Conservation (phyloP, 805 yeast species). For the Jamesozyma rosinii region DNA sequence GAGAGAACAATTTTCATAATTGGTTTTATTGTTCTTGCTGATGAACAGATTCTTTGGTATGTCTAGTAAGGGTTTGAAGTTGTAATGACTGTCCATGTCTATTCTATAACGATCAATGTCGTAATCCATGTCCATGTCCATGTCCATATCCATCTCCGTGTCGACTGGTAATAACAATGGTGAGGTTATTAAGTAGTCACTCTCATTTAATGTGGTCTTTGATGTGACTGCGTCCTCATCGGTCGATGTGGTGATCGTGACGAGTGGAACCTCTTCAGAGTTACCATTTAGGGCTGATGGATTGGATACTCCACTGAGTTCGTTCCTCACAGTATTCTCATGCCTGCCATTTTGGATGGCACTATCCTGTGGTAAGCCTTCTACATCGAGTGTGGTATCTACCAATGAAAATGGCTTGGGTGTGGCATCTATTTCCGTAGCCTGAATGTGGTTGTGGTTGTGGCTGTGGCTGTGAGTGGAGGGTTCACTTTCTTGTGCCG, state of each 20-base stretch:
- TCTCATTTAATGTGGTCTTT: conserved; percentile 7
- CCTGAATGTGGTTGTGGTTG: no score
- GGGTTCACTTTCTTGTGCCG: neutral
- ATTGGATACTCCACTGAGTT: neutral
- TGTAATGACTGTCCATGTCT: neutral
- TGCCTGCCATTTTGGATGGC: neutral
- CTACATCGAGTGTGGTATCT: no score
- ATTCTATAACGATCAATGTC: neutral
- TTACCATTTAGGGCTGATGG: neutral
- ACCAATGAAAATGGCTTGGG: no score
- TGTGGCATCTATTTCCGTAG: neutral
- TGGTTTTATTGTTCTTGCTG: neutral
- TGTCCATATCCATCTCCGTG: neutral
- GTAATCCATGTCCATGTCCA: neutral
- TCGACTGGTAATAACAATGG: conserved; percentile 17
- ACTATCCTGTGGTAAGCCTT: neutral
- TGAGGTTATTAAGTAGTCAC: conserved; percentile 17
- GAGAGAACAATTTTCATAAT: conserved; percentile 1
- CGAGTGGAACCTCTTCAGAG: neutral
- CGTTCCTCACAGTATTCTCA: neutral
- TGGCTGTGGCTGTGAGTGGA: neutral
- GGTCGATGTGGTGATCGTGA: conserved; percentile 3
- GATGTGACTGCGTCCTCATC: conserved; percentile 4
- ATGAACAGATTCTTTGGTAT: conserved; percentile 2
- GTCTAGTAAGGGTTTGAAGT: neutral